Percentiles rank a stretch among this genome's conserved stretches.
These are phyloP conservation scores for Talaromyces atroroseus DNA, from an alignment of 2,329 filamentous ascomycete species.

Conservation along the genomic window DNA sequence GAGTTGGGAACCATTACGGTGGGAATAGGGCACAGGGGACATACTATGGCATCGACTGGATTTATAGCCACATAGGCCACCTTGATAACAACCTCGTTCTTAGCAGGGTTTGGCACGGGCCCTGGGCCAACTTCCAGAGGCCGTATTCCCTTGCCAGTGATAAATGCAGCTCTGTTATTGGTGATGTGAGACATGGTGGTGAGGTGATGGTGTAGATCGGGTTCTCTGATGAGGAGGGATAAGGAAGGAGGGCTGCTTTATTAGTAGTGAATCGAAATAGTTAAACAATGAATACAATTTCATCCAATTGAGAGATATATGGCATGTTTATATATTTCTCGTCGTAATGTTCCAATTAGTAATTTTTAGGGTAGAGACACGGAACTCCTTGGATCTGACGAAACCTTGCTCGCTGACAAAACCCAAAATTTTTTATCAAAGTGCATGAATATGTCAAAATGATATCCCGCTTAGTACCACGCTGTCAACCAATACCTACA, in stretches of 20 bases:
- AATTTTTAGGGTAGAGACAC: background rate
- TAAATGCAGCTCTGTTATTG: conserved; percentile 14
- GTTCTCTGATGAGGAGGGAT: background rate
- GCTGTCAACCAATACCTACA: background rate
- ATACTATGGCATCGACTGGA: conserved; percentile 12
- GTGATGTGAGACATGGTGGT: background rate
- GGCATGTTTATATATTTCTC: background rate
- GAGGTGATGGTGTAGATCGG: background rate
- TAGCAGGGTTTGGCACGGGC: conserved; percentile 9
- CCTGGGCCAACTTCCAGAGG: conserved; percentile 10
- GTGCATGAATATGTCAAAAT: background rate
- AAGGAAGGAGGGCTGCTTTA: too few relatives aligned
- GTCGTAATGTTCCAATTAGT: background rate
- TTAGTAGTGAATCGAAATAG: background rate
- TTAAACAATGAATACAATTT: background rate
- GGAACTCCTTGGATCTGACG: background rate
- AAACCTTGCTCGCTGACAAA: background rate
- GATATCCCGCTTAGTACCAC: background rate
- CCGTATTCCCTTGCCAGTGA: background rate
- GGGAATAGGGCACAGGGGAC: background rate
- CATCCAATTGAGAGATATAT: background rate
- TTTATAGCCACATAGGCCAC: conserved; percentile 14
- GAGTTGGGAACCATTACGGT: background rate
- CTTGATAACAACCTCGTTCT: conserved; percentile 13
- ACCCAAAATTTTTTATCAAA: background rate